phyloP scores from a whole-genome alignment of 805 yeast species.

The Metschnikowia kofuensis region DNA sequence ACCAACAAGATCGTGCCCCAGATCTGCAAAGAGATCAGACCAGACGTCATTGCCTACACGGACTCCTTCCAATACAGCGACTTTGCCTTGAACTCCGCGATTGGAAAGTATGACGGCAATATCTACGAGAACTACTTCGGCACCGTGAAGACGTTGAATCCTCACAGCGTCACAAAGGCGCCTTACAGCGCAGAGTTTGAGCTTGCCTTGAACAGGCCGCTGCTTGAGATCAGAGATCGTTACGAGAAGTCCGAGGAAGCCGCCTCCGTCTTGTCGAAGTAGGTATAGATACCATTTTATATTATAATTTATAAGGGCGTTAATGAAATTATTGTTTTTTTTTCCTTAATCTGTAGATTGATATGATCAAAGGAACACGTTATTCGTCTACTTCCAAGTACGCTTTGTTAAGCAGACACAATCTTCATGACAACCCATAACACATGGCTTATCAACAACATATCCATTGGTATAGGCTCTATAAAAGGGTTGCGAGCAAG shows the following conservation, averaged over 20 bases:
- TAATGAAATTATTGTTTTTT: no score
- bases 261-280: conserved; percentile 15
- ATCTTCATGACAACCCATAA: no score
- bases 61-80: conserved; percentile 21
- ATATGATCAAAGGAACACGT: no score
- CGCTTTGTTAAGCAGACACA: no score
- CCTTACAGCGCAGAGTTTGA: conserved; percentile 21
- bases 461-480: no score
- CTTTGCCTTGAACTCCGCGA: conserved; percentile 18
- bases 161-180: conserved; percentile 18
- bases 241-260: conserved; percentile 15
- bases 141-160: conserved; percentile 19
- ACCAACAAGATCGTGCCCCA: conserved; percentile 17
- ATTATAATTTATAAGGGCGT: neutral
- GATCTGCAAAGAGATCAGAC: conserved; percentile 18
- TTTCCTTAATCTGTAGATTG: no score
- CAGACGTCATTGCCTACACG: conserved; percentile 17
- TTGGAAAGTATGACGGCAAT: conserved; percentile 19
- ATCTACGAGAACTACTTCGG: conserved; percentile 21
- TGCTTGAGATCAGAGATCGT: conserved; percentile 15
- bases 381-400: no score
- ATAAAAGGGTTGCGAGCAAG: no score
- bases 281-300: neutral
- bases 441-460: no score
- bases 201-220: conserved; percentile 15